These are phyloP conservation scores for Penicillium mononematosum DNA, from an alignment of 495 filamentous ascomycete species.

Conservation along the genomic window DNA sequence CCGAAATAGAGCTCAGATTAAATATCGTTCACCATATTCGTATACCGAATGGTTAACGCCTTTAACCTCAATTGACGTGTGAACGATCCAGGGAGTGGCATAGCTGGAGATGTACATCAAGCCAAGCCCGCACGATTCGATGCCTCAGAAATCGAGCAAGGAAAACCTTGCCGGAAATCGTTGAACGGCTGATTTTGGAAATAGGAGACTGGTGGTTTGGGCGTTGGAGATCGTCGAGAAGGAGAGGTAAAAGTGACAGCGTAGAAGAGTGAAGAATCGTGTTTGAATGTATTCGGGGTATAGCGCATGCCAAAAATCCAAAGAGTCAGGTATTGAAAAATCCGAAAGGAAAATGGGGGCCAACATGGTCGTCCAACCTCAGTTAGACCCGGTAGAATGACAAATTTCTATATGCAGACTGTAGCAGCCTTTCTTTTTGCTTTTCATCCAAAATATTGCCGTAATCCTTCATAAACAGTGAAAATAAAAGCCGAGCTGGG, in stretches of 20 bases:
- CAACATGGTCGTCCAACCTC: not conserved
- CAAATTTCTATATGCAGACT: conserved; percentile 11
- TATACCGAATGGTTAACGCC: not conserved
- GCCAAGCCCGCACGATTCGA: not conserved
- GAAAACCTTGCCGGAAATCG: not conserved
- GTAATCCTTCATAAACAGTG: conserved; percentile 83
- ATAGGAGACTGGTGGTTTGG: not conserved
- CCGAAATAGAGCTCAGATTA: not conserved
- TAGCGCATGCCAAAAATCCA: conserved; percentile 11
- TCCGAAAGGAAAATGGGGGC: not conserved
- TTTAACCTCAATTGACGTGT: not conserved
- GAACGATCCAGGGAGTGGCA: not conserved
- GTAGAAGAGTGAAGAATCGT: not conserved
- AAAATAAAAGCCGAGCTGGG: conserved; percentile 98
- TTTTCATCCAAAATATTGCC: conserved; percentile 56
- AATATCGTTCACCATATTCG: not conserved
- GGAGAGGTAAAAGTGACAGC: not conserved
- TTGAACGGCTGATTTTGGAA: not conserved
- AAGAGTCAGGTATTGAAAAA: not conserved
- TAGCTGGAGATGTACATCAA: not conserved
- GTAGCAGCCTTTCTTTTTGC: not conserved
- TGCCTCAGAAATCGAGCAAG: not conserved
- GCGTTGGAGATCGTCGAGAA: not conserved
- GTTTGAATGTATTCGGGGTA: conserved; percentile 11
- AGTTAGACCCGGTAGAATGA: not conserved